Conservation (phyloP, 2,329 filamentous ascomycete genomes). For the Lachnellula arida region DNA sequence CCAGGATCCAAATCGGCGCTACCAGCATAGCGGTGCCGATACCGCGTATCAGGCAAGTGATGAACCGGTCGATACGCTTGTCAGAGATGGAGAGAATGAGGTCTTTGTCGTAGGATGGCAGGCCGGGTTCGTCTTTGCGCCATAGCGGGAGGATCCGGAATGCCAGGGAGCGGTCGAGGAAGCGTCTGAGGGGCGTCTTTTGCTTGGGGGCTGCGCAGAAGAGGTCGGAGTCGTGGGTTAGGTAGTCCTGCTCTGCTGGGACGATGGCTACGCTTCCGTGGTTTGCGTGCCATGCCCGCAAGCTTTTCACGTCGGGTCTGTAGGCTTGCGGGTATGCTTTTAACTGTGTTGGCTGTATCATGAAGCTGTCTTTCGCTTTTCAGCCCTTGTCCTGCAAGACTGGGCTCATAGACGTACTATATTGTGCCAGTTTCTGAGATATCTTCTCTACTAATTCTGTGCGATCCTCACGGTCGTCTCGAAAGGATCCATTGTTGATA, state of each 20-base stretch:
- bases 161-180: constrained; percentile 14
- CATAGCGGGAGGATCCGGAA: constrained; percentile 11
- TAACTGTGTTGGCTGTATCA: constrained; percentile 24
- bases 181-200: constrained; percentile 14
- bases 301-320: constrained; percentile 19
- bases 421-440: constrained; percentile 16
- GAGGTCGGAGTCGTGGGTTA: constrained; percentile 18
- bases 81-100: constrained; percentile 8
- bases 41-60: constrained; percentile 20
- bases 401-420: constrained; percentile 21
- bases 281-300: constrained; percentile 16
- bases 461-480: constrained; percentile 25
- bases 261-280: constrained; percentile 10
- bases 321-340: constrained; percentile 16
- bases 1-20: constrained; percentile 33
- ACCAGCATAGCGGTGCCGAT: constrained; percentile 32
- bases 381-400: background rate
- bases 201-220: constrained; percentile 19
- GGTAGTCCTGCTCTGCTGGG: constrained; percentile 15
- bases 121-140: constrained; percentile 1
- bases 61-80: constrained; percentile 23
- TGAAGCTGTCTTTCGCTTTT: constrained; percentile 20
- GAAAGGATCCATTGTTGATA: constrained; percentile 28
- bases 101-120: constrained; percentile 15
- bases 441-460: constrained; percentile 14